Evolutionary conservation across 257 asterid genomes (phyloP), one percentile per base, ranked within the genome.

Genomic region (Apocynum venetum): DNA sequence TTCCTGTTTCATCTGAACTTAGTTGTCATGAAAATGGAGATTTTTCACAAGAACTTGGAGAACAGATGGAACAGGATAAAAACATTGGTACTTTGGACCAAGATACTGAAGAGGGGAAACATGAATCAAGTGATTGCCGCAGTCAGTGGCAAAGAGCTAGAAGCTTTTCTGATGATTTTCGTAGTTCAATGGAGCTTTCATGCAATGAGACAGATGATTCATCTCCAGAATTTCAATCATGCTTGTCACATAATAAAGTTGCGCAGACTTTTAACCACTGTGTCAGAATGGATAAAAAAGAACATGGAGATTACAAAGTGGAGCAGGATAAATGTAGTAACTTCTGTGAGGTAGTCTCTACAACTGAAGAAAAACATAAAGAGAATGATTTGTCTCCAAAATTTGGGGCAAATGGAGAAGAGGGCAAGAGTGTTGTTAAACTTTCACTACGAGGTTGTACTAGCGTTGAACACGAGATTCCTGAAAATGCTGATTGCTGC

Each of bases 161-260:
- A 80, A 80, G 75, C 57, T 81, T 75, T 48, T 88, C 91, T 49
- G 84, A 78, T 75, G 89, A 74, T 60, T 76, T 87, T 73, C 59
- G 83, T 64, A 86, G 84, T 83, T 88, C 92, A 38, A 59, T 76
- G 76, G 90, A 89, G 77, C 81, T 81, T 51, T 63, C 82, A 14
- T 48, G 53, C 67, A 83, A 51, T 6, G 81, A 68, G 66, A 63
- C 78, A 0, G 83, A 81, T 43, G 78, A 49, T 78, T 81, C 82
- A 47, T 74, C 82, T 51, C 65, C 76, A 71, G 85, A 84, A 67
- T 59, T 31, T 56, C 74, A 20, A 35, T 53, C 59, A 52, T 25
- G 70, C 41, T 56, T 67, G 77, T 67, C 77, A 70, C 12, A 36
- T 14, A 67, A 36, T 56, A 73, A 83, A 63, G 76, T 57, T 70